Base-by-base conservation (phyloP, 768 basidiomycete species). In the Xanthoconium stramineum region DNA sequence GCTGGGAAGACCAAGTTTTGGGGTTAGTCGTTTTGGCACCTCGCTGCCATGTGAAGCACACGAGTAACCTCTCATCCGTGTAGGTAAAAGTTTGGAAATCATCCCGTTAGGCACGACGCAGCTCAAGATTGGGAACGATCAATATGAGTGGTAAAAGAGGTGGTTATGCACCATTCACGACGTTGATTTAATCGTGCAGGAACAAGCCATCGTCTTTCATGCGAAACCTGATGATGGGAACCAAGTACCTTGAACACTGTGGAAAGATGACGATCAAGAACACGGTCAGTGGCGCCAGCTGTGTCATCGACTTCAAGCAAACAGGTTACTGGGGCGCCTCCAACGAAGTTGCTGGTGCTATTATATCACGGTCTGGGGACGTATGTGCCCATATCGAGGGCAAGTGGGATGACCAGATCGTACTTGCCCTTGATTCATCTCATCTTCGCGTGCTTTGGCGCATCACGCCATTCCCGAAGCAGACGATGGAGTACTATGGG, bases 61-160 rank as follows among this genome's bases (percentile, higher is more conserved):
- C 52, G 56, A 53, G 53, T 67, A 67, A 70, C 58, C 12, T 50
- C 35, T 33, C 15, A 49, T 56, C 58, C 20, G 37, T 56, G 15
- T 49, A 91, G 91, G 92, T n/a, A 93, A 91, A 75, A 91, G 89
- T 61, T 72, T 94, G 63, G 93, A 94, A 72, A 83, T 95, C 45
- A 88, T 91, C 43, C 92, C 91, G 19, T 73, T 87, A 50, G 93
- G 93, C 13, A 81, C 75, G 4, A 87, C 83, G 24, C 81, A 80
- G 55, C 74, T 94, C 56, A 82, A 70, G 62, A 84, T 91, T 50
- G 88, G 82, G 15, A 65, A 80, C 12, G 87, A 91, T 66, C 72
- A 75, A 53, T 94, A 83, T 69, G 76, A 81, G 59, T 94, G 92
- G 92, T 88, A 60, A 62, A 80, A 29, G 13, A 38, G 39, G 32